These are phyloP conservation scores for Nannizzia gypsea DNA, from an alignment of 2,329 filamentous ascomycete genomes.

Conservation along the genomic window DNA sequence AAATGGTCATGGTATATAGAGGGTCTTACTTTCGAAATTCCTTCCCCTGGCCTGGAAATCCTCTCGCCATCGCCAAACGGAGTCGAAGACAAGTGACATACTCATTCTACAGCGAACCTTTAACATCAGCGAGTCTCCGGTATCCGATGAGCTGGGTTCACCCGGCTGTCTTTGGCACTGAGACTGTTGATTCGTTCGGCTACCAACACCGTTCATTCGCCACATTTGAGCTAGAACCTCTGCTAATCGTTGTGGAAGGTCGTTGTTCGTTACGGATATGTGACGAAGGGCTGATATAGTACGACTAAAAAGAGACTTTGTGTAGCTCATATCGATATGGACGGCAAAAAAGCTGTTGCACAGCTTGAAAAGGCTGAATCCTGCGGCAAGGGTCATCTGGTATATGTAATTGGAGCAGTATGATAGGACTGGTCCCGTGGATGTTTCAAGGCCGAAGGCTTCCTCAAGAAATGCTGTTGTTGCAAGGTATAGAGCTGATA, in stretches of 20 bases:
- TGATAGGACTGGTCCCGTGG: constrained; percentile 37
- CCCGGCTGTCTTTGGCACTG: constrained; percentile 9
- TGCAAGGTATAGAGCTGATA: constrained; percentile 35
- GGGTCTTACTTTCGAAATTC: constrained; percentile 58
- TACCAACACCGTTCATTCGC: constrained; percentile 37
- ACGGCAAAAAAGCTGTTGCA: constrained; percentile 53
- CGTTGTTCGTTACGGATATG: constrained; percentile 51
- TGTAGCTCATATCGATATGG: constrained; percentile 45
- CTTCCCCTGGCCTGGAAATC: constrained; percentile 57
- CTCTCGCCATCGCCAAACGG: constrained; percentile 56
- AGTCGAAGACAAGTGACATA: constrained; percentile 56
- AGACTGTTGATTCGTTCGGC: constrained; percentile 3
- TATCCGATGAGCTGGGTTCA: constrained; percentile 20
- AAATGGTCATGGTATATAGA: neutral
- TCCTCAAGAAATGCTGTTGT: constrained; percentile 37
- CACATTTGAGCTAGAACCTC: constrained; percentile 56
- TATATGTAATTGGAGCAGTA: constrained; percentile 52
- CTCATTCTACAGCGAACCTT: constrained; percentile 56
- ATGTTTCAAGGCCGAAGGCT: constrained; percentile 35
- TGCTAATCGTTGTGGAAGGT: constrained; percentile 51
- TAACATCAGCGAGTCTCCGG: constrained; percentile 43
- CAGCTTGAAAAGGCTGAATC: constrained; percentile 53
- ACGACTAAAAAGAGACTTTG: constrained; percentile 45
- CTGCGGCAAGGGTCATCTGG: constrained; percentile 55
- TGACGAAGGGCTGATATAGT: constrained; percentile 49